Base-by-base conservation (phyloP, 768 basidiomycete species). In the Kwoniella sp. region DNA sequence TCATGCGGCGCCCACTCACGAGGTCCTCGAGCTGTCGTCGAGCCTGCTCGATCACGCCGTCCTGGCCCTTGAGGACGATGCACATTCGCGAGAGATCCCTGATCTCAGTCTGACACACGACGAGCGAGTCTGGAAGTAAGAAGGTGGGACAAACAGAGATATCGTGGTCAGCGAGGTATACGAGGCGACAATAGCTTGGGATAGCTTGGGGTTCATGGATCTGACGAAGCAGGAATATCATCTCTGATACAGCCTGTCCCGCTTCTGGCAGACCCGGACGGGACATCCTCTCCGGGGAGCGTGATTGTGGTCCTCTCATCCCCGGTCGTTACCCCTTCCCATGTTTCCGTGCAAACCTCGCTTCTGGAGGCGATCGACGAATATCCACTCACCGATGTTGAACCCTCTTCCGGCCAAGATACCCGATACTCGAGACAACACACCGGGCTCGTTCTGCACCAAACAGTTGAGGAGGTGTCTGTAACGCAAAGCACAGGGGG, bases 371-470 rank as follows among this genome's bases (percentile, higher is more conserved):
- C 13, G 30, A 17, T 4, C 45, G 28, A 37, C 23, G 13, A n/a
- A n/a, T 30, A 38, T 5, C 9, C 25, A 73, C 78, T 58, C 28
- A 82, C 82, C 81, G 59, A 82, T 82, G 78, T 99, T 99, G 85
- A 99, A 96, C 3, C 96, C 96, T 70, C 96, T 85, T 47, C 92
- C 96, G 22, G 96, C 96, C 25, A 99, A 86, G 75, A 95, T 97
- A 60, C 96, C 96, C 5, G 95, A 95, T 2, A 99, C 93, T 73
- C 96, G 90, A 29, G 95, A 96, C 13, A 99, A 86, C n/a, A 99
- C 96, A 75, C 96, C 96, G 2, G 96, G 96, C 82, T 99, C 96
- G 79, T 99, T 97, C 82, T 99, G 96, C 2, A 98, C 96, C 66
- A 99, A 87, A 81, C 94, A 97, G 83, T 99, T 98, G 68, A 98